A percentile compares a stretch with the other conserved stretches of the same genome.
Conservation (phyloP, 257 asterid genomes). For the Schizonepeta tenuifolia region DNA sequence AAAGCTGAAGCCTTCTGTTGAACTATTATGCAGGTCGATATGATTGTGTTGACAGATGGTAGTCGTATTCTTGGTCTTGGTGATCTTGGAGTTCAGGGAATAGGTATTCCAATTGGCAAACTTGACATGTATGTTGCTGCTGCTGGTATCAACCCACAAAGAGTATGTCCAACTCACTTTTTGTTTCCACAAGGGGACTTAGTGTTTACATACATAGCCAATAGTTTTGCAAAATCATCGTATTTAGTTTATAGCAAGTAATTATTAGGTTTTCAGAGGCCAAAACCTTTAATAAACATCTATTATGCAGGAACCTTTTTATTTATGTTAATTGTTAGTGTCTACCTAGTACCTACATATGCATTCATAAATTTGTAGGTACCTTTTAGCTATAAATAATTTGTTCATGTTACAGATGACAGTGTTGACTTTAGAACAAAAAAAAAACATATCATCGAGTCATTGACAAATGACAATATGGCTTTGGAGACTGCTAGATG, state of each 20-base stretch:
- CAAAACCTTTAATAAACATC: constrained; percentile 5
- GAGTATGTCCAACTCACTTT: constrained; percentile 56
- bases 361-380: neutral
- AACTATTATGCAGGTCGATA: constrained; percentile 76
- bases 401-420: constrained; percentile 8
- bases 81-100: constrained; percentile 99
- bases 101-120: constrained; percentile 96
- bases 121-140: constrained; percentile 99
- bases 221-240: neutral
- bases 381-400: neutral
- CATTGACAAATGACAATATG: constrained; percentile 29
- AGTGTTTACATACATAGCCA: constrained; percentile 20
- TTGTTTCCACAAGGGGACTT: constrained; percentile 15
- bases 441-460: constrained; percentile 12
- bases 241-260: constrained; percentile 12
- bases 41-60: constrained; percentile 99
- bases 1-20: constrained; percentile 27
- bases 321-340: neutral
- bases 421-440: neutral
- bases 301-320: constrained; percentile 19
- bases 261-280: constrained; percentile 21
- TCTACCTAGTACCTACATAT: constrained; percentile 10
- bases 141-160: constrained; percentile 99
- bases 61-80: constrained; percentile 99
- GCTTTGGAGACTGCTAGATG: constrained; percentile 20